phyloP scores from a whole-genome alignment of 495 filamentous ascomycete genomes.

The Oidiodendron maius region DNA sequence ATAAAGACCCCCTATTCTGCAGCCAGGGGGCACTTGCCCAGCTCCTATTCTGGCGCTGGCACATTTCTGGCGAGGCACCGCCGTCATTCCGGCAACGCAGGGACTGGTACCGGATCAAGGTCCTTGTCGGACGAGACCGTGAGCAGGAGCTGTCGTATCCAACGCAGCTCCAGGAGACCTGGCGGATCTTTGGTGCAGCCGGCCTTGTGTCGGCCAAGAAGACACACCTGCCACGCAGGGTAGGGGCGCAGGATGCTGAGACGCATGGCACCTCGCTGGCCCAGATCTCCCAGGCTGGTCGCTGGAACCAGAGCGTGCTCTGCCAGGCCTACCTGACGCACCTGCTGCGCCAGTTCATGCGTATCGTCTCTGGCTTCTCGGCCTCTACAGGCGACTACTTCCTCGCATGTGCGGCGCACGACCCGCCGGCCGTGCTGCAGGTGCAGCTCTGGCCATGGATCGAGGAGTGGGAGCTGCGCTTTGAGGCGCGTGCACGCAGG shows the following conservation, averaged over 20 bases:
- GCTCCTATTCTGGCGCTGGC: slow-evolving; percentile 1
- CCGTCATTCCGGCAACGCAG: background rate
- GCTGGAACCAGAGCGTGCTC: slow-evolving; percentile 3
- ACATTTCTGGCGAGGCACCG: background rate
- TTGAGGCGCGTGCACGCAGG: slow-evolving; percentile 1
- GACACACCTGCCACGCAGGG: background rate
- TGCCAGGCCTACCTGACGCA: background rate
- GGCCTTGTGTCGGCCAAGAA: background rate
- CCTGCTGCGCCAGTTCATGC: slow-evolving; percentile 1
- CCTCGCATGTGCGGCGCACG: background rate
- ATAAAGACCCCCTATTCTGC: background rate
- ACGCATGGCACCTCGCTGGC: background rate
- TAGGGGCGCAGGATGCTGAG: background rate
- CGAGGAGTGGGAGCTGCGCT: background rate
- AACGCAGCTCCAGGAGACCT: background rate
- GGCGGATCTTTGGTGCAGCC: background rate
- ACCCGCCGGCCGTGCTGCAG: background rate
- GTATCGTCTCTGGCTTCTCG: background rate
- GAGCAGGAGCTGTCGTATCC: slow-evolving; percentile 1
- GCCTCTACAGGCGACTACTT: slow-evolving; percentile 2
- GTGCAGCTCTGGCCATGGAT: slow-evolving; percentile 7
- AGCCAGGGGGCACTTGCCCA: background rate
- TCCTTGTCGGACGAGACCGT: slow-evolving; percentile 1
- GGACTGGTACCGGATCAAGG: slow-evolving; percentile 1
- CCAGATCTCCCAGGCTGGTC: background rate